Base-by-base conservation (phyloP, 129 eudicot genomes). In the Centrapalus pauciflorus region DNA sequence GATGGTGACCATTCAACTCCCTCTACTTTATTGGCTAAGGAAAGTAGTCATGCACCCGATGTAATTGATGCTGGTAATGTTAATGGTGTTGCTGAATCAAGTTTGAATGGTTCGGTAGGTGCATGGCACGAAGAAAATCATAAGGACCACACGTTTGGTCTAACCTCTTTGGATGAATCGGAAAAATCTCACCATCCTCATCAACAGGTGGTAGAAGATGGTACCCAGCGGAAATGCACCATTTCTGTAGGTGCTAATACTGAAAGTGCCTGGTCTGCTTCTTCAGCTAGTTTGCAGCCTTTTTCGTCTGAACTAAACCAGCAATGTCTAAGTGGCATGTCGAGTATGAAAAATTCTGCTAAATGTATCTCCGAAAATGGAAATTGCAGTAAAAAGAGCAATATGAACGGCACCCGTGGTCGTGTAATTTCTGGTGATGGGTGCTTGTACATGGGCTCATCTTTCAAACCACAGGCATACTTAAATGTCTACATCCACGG, bases 401-500 rank as follows among this genome's bases (percentile, higher is more conserved):
- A 49, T 14, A 60, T 6, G 45, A 72, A 54, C 38, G 79, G 64
- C 52, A 7, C 59, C 7, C 38, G 16, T 45, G 29, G 28, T 13
- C 51, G n/a, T 67, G 52, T 50, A 32, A 72, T 51, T 67, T 13
- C 21, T 56, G 26, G n/a, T 33, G 69, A 64, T 54, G 71, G 58
- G 48, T 74, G 81, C 77, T 28, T 69, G 14, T 86, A 75, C 80
- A 72, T 69, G 90, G 99, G 99, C 12, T 84, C 89, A 48, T 69
- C 87, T 17, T 93, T 82, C 27, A 89, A 76, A 60, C 51, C 81
- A 38, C 81, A 79, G 13, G 76, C 73, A 33, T 93, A 93, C 66
- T 41, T 71, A 46, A 93, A 93, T 67, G 59, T 76, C 40, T 93
- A 89, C 77, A 51, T 67, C 28, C 95, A 93, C 63, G 99, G 99